Evolutionary conservation across 1,284 basidiomycete species (phyloP).

Genomic region (Quambalaria eucalypti): DNA sequence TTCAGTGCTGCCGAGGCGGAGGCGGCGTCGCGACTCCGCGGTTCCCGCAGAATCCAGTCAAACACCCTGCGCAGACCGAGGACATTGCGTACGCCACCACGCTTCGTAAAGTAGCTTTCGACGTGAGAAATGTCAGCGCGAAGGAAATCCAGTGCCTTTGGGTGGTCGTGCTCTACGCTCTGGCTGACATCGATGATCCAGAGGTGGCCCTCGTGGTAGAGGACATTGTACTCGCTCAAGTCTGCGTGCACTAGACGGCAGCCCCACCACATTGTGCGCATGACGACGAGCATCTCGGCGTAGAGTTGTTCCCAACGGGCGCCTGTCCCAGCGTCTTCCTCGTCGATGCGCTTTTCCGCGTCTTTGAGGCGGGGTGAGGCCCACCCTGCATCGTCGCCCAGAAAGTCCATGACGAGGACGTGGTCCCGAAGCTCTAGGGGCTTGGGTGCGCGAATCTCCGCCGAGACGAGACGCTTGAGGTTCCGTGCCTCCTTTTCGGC

Average conservation of each 20-base stretch:
- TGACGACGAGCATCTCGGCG: constrained; percentile 66
- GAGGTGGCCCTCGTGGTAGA: constrained; percentile 62
- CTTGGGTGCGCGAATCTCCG: constrained; percentile 75
- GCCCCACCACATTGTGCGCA: constrained; percentile 75
- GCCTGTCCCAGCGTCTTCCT: constrained; percentile 1
- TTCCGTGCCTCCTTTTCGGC: constrained; percentile 99
- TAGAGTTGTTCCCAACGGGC: constrained; percentile 55
- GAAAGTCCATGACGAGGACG: constrained; percentile 89
- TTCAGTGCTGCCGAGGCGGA: too few species aligned
- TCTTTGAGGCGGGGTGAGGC: constrained; percentile 38
- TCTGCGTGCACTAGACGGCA: constrained; percentile 96
- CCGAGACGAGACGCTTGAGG: constrained; percentile 68
- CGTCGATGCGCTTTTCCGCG: constrained; percentile 33
- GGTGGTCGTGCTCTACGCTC: constrained; percentile 96
- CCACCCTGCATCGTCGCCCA: constrained; percentile 54
- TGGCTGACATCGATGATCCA: constrained; percentile 98
- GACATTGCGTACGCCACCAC: constrained; percentile 60
- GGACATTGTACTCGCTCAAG: constrained; percentile 94
- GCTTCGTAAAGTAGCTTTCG: constrained; percentile 74
- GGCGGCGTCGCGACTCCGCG: constrained; percentile 6
- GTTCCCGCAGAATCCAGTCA: constrained; percentile 51
- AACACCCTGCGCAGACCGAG: constrained; percentile 76
- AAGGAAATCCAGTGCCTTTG: constrained; percentile 75
- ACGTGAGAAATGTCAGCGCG: constrained; percentile 84
- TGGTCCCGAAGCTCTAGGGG: constrained; percentile 91